Percentiles rank a stretch among this genome's conserved stretches.
These are phyloP conservation scores for Cenococcum geophilum DNA, from an alignment of 495 filamentous ascomycete genomes.

Conservation along the genomic window DNA sequence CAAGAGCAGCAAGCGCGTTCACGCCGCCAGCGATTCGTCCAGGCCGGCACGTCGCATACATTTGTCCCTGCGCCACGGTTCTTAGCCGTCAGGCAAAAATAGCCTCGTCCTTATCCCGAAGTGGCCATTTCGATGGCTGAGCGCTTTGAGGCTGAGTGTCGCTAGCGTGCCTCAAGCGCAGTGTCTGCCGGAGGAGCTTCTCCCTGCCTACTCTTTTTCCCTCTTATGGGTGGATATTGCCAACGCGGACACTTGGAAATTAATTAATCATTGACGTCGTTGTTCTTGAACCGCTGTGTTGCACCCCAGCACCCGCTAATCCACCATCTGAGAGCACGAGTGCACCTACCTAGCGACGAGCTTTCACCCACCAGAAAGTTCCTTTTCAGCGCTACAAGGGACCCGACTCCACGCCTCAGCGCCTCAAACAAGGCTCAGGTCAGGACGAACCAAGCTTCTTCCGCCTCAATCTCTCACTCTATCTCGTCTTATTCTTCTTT, in stretches of 20 bases:
- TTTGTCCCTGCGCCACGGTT: background rate
- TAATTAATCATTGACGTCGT: too few species aligned
- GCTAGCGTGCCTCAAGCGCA: too few species aligned
- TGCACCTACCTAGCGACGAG: background rate
- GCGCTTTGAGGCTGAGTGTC: conserved; percentile 5
- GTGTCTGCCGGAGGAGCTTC: background rate
- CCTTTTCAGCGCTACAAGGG: conserved; percentile 1
- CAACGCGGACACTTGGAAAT: too few species aligned
- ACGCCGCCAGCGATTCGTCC: too few species aligned
- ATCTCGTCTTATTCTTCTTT: background rate
- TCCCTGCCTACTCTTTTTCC: background rate
- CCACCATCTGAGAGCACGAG: background rate
- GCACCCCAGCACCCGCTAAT: background rate
- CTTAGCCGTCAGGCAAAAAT: conserved; percentile 2
- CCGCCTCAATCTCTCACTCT: background rate
- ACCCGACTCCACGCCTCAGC: background rate
- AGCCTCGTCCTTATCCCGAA: conserved; percentile 1
- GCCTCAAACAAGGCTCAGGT: background rate
- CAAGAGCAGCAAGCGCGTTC: too few species aligned
- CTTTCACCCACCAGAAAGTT: background rate
- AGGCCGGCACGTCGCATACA: too few species aligned
- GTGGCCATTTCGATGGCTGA: background rate
- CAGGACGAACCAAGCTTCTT: background rate
- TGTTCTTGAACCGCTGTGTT: background rate
- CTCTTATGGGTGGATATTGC: background rate